phyloP scores from a whole-genome alignment of 768 basidiomycete genomes.

The Xerocomellus chrysenteron region DNA sequence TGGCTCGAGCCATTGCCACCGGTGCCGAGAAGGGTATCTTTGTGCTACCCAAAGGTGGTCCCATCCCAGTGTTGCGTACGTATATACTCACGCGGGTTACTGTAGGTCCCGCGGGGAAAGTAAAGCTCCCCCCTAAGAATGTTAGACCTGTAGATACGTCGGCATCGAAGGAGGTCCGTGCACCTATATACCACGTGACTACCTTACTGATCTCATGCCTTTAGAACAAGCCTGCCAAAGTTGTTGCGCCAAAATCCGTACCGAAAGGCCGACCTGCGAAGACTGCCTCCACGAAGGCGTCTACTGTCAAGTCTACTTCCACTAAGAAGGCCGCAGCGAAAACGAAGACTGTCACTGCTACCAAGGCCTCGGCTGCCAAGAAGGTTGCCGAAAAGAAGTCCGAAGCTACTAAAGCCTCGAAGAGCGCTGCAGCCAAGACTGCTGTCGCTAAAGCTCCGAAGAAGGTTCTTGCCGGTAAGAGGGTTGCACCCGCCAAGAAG shows the following conservation, averaged over 20 bases:
- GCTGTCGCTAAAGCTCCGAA: constrained; percentile 25
- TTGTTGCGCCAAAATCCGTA: constrained; percentile 23
- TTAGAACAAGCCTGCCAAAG: constrained; percentile 35
- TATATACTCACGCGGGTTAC: constrained; percentile 3
- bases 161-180: constrained; percentile 60
- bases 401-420: constrained; percentile 36
- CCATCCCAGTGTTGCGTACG: not conserved
- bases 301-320: constrained; percentile 22
- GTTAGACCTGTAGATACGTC: constrained; percentile 44
- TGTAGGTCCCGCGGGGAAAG: constrained; percentile 49
- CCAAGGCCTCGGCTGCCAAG: constrained; percentile 39
- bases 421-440: constrained; percentile 16
- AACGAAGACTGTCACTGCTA: constrained; percentile 31
- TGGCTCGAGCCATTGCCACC: constrained; percentile 76
- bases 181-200: constrained; percentile 23
- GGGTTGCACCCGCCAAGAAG: constrained; percentile 40
- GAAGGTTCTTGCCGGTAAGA: constrained; percentile 35
- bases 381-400: constrained; percentile 38
- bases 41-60: constrained; percentile 80
- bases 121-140: constrained; percentile 69
- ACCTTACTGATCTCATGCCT: constrained; percentile 10
- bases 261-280: constrained; percentile 28
- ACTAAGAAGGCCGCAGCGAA: constrained; percentile 36
- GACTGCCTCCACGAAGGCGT: constrained; percentile 27
- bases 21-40: constrained; percentile 85